A percentile compares a stretch with the other conserved stretches of the same genome.
phyloP scores from a whole-genome alignment of 192 early-diverging fungal genomes.

The Lobosporangium transversale region DNA sequence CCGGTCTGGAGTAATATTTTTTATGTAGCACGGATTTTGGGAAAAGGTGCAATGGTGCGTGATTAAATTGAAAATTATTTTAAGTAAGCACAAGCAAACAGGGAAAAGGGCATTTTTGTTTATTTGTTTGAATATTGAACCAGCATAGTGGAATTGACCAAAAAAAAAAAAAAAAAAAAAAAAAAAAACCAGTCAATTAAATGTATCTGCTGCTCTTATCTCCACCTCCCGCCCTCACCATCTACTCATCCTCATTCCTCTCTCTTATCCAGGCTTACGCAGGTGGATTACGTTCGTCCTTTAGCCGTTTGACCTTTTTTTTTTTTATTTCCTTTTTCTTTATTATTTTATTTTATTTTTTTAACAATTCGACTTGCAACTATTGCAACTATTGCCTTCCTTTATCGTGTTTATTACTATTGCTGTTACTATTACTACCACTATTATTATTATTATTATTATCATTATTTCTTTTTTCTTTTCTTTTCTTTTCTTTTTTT shows the following conservation, averaged over 20 bases:
- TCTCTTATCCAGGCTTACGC: too few relatives aligned
- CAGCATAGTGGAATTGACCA: not conserved
- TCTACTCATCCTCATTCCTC: too few relatives aligned
- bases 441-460: not conserved
- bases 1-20: too few relatives aligned
- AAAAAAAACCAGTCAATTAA: not conserved
- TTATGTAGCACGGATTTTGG: too few relatives aligned
- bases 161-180: too few relatives aligned
- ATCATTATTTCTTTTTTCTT: not conserved
- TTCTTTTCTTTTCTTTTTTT: not conserved
- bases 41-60: too few relatives aligned
- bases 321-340: not conserved
- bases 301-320: not conserved
- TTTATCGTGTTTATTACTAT: too few relatives aligned
- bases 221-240: not conserved
- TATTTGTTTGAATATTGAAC: not conserved
- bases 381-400: not conserved
- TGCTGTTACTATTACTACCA: not conserved
- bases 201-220: too few relatives aligned
- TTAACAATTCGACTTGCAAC: not conserved
- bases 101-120: not conserved
- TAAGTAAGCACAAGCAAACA: too few relatives aligned
- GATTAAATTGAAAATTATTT: too few relatives aligned
- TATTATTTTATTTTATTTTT: not conserved
- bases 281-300: too few relatives aligned